Percentiles rank a stretch among this genome's conserved stretches.
These are phyloP conservation scores for Colletotrichum lentis DNA, from an alignment of 2,329 filamentous ascomycete species.

Conservation along the genomic window DNA sequence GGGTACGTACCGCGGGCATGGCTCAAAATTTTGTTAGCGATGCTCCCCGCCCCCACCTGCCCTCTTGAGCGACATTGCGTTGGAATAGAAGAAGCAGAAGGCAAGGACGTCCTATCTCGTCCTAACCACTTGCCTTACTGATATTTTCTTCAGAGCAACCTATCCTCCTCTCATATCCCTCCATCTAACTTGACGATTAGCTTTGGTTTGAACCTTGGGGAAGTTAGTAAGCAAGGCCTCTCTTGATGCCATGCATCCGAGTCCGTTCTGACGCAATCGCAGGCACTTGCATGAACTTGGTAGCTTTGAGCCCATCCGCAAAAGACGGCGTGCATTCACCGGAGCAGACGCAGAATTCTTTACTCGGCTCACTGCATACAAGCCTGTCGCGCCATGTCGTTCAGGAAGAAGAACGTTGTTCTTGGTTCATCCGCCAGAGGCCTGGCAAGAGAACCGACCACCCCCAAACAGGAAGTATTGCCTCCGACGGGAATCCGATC, in stretches of 20 bases:
- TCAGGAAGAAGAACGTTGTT: slow-evolving; percentile 65
- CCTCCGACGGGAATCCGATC: slow-evolving; percentile 70
- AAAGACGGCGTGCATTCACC: neutral
- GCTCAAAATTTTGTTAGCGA: slow-evolving; percentile 37
- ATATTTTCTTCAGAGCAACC: too few relatives aligned
- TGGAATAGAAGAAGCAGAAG: slow-evolving; percentile 30
- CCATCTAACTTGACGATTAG: too few relatives aligned
- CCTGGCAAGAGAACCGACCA: slow-evolving; percentile 39
- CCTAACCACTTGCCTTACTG: too few relatives aligned
- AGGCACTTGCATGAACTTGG: neutral
- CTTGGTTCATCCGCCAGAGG: slow-evolving; percentile 48
- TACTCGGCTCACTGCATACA: neutral
- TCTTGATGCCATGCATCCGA: neutral
- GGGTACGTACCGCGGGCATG: slow-evolving; percentile 4
- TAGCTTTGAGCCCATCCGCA: neutral
- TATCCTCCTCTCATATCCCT: neutral
- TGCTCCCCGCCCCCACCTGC: slow-evolving; percentile 37
- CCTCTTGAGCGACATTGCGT: slow-evolving; percentile 39
- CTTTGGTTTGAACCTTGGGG: neutral
- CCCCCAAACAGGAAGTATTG: slow-evolving; percentile 47
- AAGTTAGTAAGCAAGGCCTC: neutral
- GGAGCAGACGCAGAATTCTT: neutral
- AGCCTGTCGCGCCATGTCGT: slow-evolving; percentile 56
- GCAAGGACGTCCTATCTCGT: neutral
- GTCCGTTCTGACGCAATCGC: neutral